phyloP scores from a whole-genome alignment of 1,284 basidiomycete genomes.

The Agroathelia rolfsii region DNA sequence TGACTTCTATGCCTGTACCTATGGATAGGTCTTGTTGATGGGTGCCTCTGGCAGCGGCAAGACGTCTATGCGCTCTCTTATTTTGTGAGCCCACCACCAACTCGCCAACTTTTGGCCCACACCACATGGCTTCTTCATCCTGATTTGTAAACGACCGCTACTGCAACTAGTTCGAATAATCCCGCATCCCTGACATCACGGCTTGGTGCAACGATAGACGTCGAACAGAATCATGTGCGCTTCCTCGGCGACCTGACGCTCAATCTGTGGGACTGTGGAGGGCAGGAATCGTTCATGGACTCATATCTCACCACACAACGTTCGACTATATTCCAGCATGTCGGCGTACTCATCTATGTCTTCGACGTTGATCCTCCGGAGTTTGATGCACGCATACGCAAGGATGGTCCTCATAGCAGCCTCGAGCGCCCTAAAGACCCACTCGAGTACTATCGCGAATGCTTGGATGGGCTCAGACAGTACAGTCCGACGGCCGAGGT shows the following conservation, averaged over 20 bases:
- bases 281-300: slow-evolving; percentile 97
- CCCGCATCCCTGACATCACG: slow-evolving; percentile 86
- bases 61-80: slow-evolving; percentile 98
- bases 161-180: slow-evolving; percentile 74
- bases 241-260: slow-evolving; percentile 91
- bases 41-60: slow-evolving; percentile 85
- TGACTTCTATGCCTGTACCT: too few relatives aligned
- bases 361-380: slow-evolving; percentile 85
- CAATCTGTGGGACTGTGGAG: slow-evolving; percentile 98
- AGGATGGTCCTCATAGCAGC: too few relatives aligned
- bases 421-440: too few relatives aligned
- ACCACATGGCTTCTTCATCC: slow-evolving; percentile 7
- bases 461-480: slow-evolving; percentile 69
- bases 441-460: slow-evolving; percentile 82
- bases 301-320: slow-evolving; percentile 88
- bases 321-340: slow-evolving; percentile 88
- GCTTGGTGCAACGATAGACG: slow-evolving; percentile 93
- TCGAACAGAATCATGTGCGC: slow-evolving; percentile 95
- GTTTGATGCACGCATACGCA: too few relatives aligned
- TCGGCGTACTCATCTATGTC: slow-evolving; percentile 96
- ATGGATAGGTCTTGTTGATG: slow-evolving; percentile 78
- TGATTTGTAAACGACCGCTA: slow-evolving; percentile 9
- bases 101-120: too few relatives aligned
- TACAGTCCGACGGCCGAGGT: slow-evolving; percentile 77
- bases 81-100: slow-evolving; percentile 69